phyloP scores from a whole-genome alignment of 2,329 filamentous ascomycete species.

The Penicillium vulpinum region DNA sequence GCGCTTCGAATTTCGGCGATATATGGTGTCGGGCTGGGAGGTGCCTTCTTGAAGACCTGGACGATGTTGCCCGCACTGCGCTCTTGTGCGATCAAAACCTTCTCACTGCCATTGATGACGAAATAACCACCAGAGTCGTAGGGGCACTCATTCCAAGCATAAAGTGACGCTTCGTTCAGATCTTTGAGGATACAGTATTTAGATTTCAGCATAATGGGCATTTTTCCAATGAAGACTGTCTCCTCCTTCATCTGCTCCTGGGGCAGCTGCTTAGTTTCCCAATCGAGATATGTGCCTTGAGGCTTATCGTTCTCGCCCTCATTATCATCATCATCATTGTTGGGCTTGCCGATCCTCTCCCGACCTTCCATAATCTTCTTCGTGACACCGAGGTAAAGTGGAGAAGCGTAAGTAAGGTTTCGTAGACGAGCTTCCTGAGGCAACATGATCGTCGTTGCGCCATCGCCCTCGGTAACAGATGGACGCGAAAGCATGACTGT shows the following conservation, averaged over 20 bases:
- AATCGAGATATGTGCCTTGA: constrained; percentile 47
- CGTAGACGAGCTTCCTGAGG: constrained; percentile 94
- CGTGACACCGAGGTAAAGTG: constrained; percentile 83
- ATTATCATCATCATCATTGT: constrained; percentile 55
- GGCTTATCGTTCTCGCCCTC: constrained; percentile 52
- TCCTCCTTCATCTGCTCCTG: constrained; percentile 62
- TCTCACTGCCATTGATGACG: constrained; percentile 98
- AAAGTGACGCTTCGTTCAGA: constrained; percentile 80
- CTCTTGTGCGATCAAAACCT: constrained; percentile 96
- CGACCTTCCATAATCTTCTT: constrained; percentile 82
- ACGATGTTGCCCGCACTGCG: constrained; percentile 97
- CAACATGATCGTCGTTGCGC: constrained; percentile 78
- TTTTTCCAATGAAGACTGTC: constrained; percentile 87
- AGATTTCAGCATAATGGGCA: constrained; percentile 98
- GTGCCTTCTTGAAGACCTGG: constrained; percentile 97
- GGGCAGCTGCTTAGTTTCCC: constrained; percentile 47
- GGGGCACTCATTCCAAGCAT: constrained; percentile 91
- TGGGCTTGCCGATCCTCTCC: constrained; percentile 70
- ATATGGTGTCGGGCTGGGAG: constrained; percentile 87
- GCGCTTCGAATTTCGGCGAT: constrained; percentile 95
- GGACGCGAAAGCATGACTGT: constrained; percentile 85
- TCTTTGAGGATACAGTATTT: constrained; percentile 88
- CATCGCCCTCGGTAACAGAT: constrained; percentile 89
- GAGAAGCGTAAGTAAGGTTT: constrained; percentile 92
- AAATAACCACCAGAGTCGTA: constrained; percentile 99